A percentile compares a stretch with the other conserved stretches of the same genome.
Evolutionary conservation across 129 eudicot genomes (phyloP).

Genomic region (Escallonia rubra): DNA sequence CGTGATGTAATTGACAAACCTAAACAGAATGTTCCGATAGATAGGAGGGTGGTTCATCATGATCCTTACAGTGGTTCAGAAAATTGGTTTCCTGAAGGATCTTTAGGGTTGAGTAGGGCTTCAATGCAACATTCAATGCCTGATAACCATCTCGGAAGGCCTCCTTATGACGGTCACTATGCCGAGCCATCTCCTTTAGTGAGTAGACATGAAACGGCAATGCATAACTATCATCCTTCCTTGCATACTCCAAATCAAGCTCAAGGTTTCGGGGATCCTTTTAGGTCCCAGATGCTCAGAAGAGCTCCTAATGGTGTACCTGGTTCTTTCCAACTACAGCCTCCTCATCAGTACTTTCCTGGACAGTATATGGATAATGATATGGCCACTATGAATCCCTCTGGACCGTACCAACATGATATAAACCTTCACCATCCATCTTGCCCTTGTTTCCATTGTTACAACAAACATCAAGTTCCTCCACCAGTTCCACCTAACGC

Average conservation of each 20-base stretch:
- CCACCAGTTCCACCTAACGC: conserved; percentile 35
- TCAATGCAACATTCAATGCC: conserved; percentile 22
- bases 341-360: conserved; percentile 43
- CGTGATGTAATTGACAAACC: conserved; percentile 34
- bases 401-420: conserved; percentile 28
- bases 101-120: conserved; percentile 20
- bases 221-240: conserved; percentile 35
- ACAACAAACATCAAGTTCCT: conserved; percentile 47
- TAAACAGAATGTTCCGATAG: conserved; percentile 45
- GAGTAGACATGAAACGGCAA: conserved; percentile 23
- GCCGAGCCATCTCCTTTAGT: conserved; percentile 24
- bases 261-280: conserved; percentile 51
- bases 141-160: conserved; percentile 23
- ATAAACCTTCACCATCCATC: conserved; percentile 50
- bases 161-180: conserved; percentile 28
- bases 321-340: conserved; percentile 34
- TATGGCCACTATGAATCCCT: conserved; percentile 21
- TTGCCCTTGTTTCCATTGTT: conserved; percentile 75
- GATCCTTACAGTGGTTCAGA: conserved; percentile 35
- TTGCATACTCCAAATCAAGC: conserved; percentile 32
- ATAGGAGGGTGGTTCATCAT: conserved; percentile 20
- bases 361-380: conserved; percentile 49
- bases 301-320: conserved; percentile 31
- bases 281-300: conserved; percentile 47
- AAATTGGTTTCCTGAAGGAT: conserved; percentile 31